A percentile compares a stretch with the other conserved stretches of the same genome.
These are phyloP conservation scores for Epichloe bromicola DNA, from an alignment of 2,329 filamentous ascomycete species.

Conservation along the genomic window DNA sequence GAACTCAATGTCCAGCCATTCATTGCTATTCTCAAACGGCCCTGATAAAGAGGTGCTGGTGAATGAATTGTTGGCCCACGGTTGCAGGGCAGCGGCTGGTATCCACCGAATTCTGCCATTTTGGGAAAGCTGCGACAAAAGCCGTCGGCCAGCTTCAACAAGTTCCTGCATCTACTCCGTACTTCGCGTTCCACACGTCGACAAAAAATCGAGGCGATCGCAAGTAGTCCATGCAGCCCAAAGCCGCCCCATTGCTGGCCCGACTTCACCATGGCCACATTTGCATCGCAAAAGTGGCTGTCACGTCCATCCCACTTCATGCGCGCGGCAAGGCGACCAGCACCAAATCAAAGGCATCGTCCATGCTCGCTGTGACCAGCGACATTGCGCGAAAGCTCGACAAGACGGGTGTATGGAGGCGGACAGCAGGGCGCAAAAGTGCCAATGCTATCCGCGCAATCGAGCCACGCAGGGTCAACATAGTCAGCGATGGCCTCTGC, in stretches of 20 bases:
- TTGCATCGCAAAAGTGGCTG: conserved; percentile 4
- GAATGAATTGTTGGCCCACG: too few relatives aligned
- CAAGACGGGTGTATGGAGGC: conserved; percentile 15
- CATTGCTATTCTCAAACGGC: too few relatives aligned
- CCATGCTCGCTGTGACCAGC: conserved; percentile 9
- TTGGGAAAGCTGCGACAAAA: not conserved
- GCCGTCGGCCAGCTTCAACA: not conserved
- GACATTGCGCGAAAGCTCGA: conserved; percentile 14
- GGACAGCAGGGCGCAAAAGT: conserved; percentile 8
- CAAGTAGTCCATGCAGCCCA: not conserved
- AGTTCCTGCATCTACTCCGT: not conserved
- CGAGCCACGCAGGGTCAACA: conserved; percentile 34
- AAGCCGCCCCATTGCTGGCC: not conserved
- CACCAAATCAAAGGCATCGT: conserved; percentile 3
- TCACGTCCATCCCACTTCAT: conserved; percentile 2
- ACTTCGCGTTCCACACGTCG: not conserved
- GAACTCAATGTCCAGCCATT: too few relatives aligned
- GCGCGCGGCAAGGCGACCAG: conserved; percentile 5
- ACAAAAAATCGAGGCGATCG: not conserved
- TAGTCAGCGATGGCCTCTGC: conserved; percentile 38
- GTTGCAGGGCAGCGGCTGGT: too few relatives aligned
- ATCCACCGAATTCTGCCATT: not conserved
- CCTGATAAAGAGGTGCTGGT: too few relatives aligned
- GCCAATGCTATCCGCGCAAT: not conserved
- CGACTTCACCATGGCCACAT: conserved; percentile 1